Evolutionary conservation across 805 yeast genomes (phyloP), one percentile per base, ranked within the genome.

Genomic region (Metschnikowia chrysomelidarum): DNA sequence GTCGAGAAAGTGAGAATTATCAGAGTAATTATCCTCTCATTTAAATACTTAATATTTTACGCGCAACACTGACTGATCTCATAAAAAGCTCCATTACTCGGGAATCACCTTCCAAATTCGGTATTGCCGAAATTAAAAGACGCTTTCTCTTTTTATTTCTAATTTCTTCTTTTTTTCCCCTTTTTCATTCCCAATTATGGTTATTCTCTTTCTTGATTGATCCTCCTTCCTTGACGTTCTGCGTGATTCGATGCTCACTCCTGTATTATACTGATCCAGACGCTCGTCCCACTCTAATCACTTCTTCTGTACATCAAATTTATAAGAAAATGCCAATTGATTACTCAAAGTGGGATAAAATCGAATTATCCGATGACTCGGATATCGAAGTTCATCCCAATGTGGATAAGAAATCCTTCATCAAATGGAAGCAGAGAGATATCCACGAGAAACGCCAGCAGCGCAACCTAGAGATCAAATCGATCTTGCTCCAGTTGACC

Each of bases 381-480:
- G 98, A 93, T 53, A 70, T 93, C 31, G 98, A 93, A 54, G 98
- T 91, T 11, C 99, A 93, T 57, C 99, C 98, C 41, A 93, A 93
- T 56, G 98, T 93, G 20, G 99, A 93, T 60, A 93, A 93, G 57
- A 69, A 67, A 24, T 89, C 98, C 1, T 91, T 93, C 49, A 87
- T 93, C 51, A 77, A 80, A 41, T 91, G 98, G 98, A 91, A 87
- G 57, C 99, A 93, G 64, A 83, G 95, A 53, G 96, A 89, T 50
- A 93, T 93, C 46, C 98, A 93, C 57, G 96, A 91, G 56, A 83
- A 88, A 62, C 79, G 99, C 44, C 75, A 71, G 25, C 86, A 86
- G 56, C 69, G 95, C 54, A 82, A 83, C 52, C 74, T 76, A 27
- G 89, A 91, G 50, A 84, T 88, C 55, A 77, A 75, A 43, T 78